phyloP scores from a whole-genome alignment of 1,139 yeast genomes.

The Protomyces inouyei region DNA sequence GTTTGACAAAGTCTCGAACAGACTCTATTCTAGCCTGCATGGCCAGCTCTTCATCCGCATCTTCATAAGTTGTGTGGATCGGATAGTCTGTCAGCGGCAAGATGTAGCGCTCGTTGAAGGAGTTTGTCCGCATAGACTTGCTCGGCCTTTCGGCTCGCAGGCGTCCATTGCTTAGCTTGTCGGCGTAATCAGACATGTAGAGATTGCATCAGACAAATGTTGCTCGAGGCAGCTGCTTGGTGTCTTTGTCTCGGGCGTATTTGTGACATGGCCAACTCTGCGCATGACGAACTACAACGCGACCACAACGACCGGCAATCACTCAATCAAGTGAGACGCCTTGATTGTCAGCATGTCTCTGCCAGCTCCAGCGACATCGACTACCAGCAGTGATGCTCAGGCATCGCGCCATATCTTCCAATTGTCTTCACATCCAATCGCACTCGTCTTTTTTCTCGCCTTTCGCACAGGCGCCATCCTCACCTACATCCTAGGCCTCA shows the following conservation, averaged over 20 bases:
- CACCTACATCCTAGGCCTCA: conserved; percentile 64
- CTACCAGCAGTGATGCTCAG: background rate
- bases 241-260: no score
- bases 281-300: no score
- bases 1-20: conserved; percentile 1
- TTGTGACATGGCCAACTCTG: no score
- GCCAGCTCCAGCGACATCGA: conserved; percentile 8
- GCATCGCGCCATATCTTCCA: conserved; percentile 30
- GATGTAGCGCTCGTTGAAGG: conserved; percentile 17
- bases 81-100: conserved; percentile 21
- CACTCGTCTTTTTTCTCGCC: conserved; percentile 58
- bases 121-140: background rate
- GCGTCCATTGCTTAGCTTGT: background rate
- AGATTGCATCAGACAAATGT: no score
- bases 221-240: no score
- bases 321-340: background rate
- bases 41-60: conserved; percentile 2
- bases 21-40: conserved; percentile 5
- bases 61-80: conserved; percentile 16
- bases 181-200: background rate
- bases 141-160: background rate
- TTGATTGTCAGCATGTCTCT: conserved; percentile 2
- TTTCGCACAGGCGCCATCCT: conserved; percentile 60
- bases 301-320: no score
- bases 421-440: conserved; percentile 73